Conservation (phyloP, 202 grass and related monocot genomes). For the Panicum virgatum region DNA sequence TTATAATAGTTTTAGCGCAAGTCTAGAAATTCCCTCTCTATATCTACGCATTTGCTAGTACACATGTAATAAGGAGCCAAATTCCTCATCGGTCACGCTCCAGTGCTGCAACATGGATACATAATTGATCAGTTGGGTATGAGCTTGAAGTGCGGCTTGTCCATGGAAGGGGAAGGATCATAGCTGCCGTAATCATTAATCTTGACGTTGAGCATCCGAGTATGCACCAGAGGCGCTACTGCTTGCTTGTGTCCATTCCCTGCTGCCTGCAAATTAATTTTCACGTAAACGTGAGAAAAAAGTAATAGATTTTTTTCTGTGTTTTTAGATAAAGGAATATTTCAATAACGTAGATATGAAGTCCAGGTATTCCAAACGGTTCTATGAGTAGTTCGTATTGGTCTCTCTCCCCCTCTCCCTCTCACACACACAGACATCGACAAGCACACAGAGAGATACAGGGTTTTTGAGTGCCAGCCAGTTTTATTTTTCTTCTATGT, state of each 20-base stretch:
- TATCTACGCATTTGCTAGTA: neutral
- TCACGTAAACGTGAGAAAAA: slow-evolving; percentile 1
- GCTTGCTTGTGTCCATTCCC: slow-evolving; percentile 24
- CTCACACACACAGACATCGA: neutral
- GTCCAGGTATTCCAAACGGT: neutral
- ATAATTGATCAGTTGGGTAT: slow-evolving; percentile 64
- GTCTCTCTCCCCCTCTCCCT: neutral
- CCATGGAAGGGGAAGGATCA: slow-evolving; percentile 62
- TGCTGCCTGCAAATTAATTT: slow-evolving; percentile 28
- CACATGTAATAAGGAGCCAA: neutral
- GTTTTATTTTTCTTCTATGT: neutral
- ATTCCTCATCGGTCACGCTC: neutral
- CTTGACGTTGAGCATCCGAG: slow-evolving; percentile 60
- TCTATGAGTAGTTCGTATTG: no score
- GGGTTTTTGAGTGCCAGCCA: neutral
- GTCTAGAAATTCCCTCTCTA: slow-evolving; percentile 3
- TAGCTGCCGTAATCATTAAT: slow-evolving; percentile 72
- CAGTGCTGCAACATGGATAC: neutral
- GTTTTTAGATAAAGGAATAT: no score
- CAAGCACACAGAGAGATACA: neutral
- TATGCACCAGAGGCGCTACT: neutral
- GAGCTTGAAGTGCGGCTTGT: slow-evolving; percentile 83
- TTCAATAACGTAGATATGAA: neutral
- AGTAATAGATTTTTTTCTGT: neutral
- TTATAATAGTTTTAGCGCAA: neutral